Conservation (phyloP, 805 yeast species). For the Ogataea henricii region DNA sequence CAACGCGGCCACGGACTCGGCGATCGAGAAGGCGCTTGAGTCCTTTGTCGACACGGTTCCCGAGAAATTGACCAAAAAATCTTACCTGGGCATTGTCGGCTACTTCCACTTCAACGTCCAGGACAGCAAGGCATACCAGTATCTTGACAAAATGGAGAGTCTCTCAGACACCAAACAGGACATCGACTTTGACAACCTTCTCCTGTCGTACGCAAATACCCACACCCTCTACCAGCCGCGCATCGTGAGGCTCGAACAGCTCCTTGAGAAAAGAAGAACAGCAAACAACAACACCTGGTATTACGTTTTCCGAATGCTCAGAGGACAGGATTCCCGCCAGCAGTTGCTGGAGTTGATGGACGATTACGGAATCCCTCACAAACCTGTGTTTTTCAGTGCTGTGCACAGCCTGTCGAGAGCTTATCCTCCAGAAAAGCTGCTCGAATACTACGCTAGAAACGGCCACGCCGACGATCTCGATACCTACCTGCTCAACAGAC, state of each 20-base stretch:
- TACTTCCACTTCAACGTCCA: conserved; percentile 24
- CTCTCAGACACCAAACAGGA: conserved; percentile 24
- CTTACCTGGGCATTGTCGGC: conserved; percentile 19
- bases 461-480: conserved; percentile 15
- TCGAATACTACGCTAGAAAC: conserved; percentile 16
- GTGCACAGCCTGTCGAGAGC: conserved; percentile 17
- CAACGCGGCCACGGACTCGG: conserved; percentile 8
- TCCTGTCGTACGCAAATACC: conserved; percentile 21
- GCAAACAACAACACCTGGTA: conserved; percentile 35
- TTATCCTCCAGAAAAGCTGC: conserved; percentile 18
- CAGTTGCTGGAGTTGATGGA: conserved; percentile 28
- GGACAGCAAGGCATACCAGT: conserved; percentile 18
- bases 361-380: conserved; percentile 19
- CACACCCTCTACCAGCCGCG: conserved; percentile 20
- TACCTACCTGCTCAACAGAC: conserved; percentile 24
- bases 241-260: conserved; percentile 22
- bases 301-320: conserved; percentile 24
- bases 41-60: conserved; percentile 19
- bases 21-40: conserved; percentile 18
- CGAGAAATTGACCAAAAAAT: conserved; percentile 20
- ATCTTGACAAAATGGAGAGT: conserved; percentile 24
- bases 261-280: conserved; percentile 11
- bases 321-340: conserved; percentile 18
- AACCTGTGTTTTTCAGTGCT: conserved; percentile 28
- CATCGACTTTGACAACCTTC: conserved; percentile 32